These are phyloP conservation scores for Eucalyptus virginea DNA, from an alignment of 345 rosid species.

Conservation along the genomic window DNA sequence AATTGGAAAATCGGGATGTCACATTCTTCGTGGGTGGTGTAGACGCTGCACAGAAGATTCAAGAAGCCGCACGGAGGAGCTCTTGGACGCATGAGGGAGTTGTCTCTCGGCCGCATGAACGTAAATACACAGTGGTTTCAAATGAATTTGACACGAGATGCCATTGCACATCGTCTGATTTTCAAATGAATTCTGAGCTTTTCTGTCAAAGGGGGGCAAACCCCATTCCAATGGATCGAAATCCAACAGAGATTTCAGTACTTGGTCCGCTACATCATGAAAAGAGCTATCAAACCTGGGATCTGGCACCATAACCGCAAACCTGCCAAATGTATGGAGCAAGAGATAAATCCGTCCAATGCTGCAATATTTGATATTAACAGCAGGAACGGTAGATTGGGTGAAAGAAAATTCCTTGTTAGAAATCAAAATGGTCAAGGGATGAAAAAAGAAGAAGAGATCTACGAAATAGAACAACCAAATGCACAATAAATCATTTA, in stretches of 20 bases:
- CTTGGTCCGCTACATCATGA: conserved; percentile 58
- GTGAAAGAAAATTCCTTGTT: neutral
- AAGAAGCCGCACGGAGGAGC: too few species aligned
- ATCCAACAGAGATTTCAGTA: conserved; percentile 48
- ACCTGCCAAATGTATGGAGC: conserved; percentile 22
- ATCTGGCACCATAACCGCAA: conserved; percentile 79
- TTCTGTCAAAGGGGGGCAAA: too few species aligned
- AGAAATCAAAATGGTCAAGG: neutral
- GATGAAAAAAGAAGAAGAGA: neutral
- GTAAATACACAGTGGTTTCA: too few species aligned
- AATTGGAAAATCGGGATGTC: too few species aligned
- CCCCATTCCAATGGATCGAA: conserved; percentile 67
- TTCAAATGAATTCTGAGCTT: too few species aligned
- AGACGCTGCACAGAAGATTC: too few species aligned
- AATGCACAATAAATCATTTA: neutral
- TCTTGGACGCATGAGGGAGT: too few species aligned
- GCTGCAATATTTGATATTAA: neutral
- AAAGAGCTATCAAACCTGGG: conserved; percentile 64
- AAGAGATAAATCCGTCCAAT: neutral
- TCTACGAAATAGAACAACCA: neutral
- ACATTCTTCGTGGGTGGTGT: too few species aligned
- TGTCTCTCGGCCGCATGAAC: too few species aligned
- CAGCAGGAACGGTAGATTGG: neutral
- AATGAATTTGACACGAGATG: neutral
- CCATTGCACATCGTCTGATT: too few species aligned